phyloP scores from a whole-genome alignment of 2,329 filamentous ascomycete genomes.

The Sclerotinia subarctica region DNA sequence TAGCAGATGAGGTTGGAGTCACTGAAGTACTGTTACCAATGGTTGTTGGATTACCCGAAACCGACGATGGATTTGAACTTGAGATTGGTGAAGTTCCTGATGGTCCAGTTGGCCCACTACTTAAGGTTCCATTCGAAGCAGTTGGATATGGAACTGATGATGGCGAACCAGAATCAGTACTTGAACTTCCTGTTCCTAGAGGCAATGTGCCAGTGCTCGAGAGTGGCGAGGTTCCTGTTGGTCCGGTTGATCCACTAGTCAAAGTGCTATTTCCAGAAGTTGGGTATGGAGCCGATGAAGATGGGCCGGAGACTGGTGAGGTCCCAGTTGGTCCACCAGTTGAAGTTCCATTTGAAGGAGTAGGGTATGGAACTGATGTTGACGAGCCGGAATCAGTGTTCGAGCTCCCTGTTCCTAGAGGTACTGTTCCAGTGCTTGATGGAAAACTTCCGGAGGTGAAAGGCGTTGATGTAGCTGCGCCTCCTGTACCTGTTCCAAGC shows the following conservation, averaged over 20 bases:
- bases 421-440: constrained; percentile 9
- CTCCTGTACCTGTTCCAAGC: constrained; percentile 10
- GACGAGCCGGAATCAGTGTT: constrained; percentile 17
- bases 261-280: constrained; percentile 12
- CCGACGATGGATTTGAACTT: constrained; percentile 8
- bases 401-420: constrained; percentile 15
- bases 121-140: constrained; percentile 20
- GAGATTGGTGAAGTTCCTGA: constrained; percentile 1
- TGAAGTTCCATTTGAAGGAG: constrained; percentile 20
- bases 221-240: constrained; percentile 16
- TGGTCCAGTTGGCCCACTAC: constrained; percentile 21
- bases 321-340: constrained; percentile 14
- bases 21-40: background rate
- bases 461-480: background rate
- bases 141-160: constrained; percentile 22
- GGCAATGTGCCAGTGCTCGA: constrained; percentile 1
- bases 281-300: constrained; percentile 12
- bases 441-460: constrained; percentile 13
- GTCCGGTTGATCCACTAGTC: constrained; percentile 16
- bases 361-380: constrained; percentile 21
- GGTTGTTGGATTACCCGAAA: background rate
- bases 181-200: constrained; percentile 19
- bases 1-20: background rate
- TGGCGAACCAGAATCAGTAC: constrained; percentile 13
- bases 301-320: background rate